Conservation (phyloP, 2,329 filamentous ascomycete species). For the Triangularia setosa region DNA sequence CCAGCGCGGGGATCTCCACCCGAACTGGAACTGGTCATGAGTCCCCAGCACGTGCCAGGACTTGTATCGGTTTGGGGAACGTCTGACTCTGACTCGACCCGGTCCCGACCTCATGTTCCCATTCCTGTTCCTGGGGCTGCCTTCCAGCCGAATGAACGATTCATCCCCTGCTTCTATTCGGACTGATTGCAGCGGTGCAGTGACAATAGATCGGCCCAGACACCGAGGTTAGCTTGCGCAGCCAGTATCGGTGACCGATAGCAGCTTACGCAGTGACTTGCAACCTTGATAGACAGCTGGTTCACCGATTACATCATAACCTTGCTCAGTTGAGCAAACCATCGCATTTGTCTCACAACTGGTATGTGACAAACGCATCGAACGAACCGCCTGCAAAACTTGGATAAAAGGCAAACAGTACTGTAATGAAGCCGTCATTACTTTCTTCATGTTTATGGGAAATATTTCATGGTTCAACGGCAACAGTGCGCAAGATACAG, state of each 20-base stretch:
- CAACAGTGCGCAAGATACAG: background rate
- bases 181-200: background rate
- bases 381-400: background rate
- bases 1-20: constrained; percentile 10
- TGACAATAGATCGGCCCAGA: background rate
- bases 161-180: background rate
- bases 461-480: background rate
- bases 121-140: background rate
- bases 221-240: background rate
- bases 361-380: background rate
- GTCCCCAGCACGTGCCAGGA: constrained; percentile 12
- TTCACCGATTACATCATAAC: constrained; percentile 6
- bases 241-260: constrained; percentile 1
- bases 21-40: constrained; percentile 13
- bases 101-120: background rate
- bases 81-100: constrained; percentile 14
- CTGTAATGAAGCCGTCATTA: background rate
- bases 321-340: background rate
- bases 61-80: constrained; percentile 10
- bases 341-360: background rate
- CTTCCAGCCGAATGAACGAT: background rate
- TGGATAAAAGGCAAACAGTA: background rate
- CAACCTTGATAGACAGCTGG: background rate
- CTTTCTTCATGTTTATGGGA: background rate
- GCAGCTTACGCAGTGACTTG: background rate